Evolutionary conservation across 345 rosid genomes (phyloP).

Genomic region (Lepidium didymum): DNA sequence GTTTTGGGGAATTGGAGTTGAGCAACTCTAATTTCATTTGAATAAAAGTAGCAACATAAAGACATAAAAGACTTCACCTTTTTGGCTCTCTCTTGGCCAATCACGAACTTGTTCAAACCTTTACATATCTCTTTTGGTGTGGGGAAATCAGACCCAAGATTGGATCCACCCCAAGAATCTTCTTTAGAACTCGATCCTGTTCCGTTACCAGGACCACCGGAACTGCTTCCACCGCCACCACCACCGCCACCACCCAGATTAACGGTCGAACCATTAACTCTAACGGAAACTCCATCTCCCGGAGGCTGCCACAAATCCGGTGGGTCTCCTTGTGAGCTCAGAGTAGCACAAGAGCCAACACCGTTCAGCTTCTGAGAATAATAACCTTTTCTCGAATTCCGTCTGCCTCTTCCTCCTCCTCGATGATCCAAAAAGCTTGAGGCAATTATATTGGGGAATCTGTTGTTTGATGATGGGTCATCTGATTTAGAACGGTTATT

Average conservation of each 20-base stretch:
- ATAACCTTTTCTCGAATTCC: constrained; percentile 18
- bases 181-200: constrained; percentile 52
- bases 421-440: constrained; percentile 34
- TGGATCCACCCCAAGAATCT: constrained; percentile 89
- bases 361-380: constrained; percentile 25
- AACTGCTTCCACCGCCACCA: constrained; percentile 27
- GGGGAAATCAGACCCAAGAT: constrained; percentile 78
- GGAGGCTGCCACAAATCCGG: constrained; percentile 99
- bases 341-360: constrained; percentile 10
- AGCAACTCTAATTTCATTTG: neutral
- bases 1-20: neutral
- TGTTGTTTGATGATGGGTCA: constrained; percentile 36
- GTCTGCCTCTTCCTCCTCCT: constrained; percentile 10
- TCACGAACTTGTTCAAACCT: constrained; percentile 89
- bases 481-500: constrained; percentile 40
- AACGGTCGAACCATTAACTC: constrained; percentile 34
- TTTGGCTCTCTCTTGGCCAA: constrained; percentile 95
- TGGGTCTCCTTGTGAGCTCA: constrained; percentile 73
- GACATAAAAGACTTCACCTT: constrained; percentile 46
- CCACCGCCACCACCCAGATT: constrained; percentile 40
- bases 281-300: constrained; percentile 63
- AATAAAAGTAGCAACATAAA: neutral
- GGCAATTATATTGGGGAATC: constrained; percentile 39
- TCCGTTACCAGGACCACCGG: constrained; percentile 27
- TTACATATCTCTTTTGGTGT: constrained; percentile 95